Evolutionary conservation across 2,329 filamentous ascomycete genomes (phyloP).

Genomic region (Podosphaera aphanis): DNA sequence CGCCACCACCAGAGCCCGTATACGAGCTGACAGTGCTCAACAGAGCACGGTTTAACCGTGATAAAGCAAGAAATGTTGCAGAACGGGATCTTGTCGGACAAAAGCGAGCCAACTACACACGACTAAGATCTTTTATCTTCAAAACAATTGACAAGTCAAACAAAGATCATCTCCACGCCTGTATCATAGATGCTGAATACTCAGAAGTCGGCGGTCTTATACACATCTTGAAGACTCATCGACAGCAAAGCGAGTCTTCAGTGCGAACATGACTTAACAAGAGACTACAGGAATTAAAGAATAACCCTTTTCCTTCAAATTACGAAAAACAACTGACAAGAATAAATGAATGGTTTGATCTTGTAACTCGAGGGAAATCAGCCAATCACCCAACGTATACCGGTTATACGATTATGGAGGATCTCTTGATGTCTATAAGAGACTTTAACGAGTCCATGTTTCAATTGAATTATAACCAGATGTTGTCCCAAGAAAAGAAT

Average conservation of each 20-base stretch:
- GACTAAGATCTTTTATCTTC: too few species aligned
- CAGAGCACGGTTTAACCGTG: too few species aligned
- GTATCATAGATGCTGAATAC: background rate
- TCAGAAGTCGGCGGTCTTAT: background rate
- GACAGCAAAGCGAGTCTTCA: background rate
- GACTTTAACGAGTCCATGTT: background rate
- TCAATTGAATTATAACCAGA: background rate
- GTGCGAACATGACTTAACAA: background rate
- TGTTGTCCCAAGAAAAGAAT: background rate
- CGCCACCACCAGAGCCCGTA: too few species aligned
- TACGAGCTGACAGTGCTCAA: too few species aligned
- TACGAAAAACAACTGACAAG: background rate
- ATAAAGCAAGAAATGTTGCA: too few species aligned
- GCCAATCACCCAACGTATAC: background rate
- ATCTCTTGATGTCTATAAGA: background rate
- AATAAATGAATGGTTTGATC: background rate
- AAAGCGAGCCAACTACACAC: too few species aligned
- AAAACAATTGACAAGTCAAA: background rate
- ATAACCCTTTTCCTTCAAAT: background rate
- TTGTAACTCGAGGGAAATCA: background rate
- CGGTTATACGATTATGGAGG: background rate
- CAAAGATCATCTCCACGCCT: background rate
- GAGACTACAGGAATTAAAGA: background rate
- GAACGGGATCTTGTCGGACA: too few species aligned
- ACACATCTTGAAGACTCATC: background rate